Evolutionary conservation across 2,329 filamentous ascomycete species (phyloP).

Genomic region (Verticillium isaacii): DNA sequence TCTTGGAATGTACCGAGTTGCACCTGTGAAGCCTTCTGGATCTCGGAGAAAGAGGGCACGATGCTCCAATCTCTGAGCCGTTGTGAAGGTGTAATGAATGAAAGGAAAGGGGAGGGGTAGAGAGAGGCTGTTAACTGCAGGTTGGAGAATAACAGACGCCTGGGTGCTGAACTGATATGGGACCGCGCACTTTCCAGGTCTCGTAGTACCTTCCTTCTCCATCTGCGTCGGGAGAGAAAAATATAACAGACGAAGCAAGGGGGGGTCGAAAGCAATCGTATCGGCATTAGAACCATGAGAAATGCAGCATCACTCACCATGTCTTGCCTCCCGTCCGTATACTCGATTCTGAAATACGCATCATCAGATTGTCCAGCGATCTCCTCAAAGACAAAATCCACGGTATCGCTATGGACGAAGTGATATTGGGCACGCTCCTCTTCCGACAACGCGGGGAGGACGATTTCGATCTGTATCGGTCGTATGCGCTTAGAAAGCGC

Average conservation of each 20-base stretch:
- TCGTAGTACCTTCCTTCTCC: too few relatives aligned
- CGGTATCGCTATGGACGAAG: constrained; percentile 26
- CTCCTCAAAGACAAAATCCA: constrained; percentile 31
- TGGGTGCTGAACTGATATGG: too few relatives aligned
- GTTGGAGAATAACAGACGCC: too few relatives aligned
- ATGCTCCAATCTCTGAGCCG: too few relatives aligned
- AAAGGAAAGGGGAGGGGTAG: too few relatives aligned
- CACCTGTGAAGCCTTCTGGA: too few relatives aligned
- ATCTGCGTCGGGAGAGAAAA: too few relatives aligned
- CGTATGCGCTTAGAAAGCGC: neutral
- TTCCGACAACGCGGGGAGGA: constrained; percentile 20
- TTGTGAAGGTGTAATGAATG: too few relatives aligned
- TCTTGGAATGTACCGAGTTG: too few relatives aligned
- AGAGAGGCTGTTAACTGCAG: too few relatives aligned
- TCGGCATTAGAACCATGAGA: neutral
- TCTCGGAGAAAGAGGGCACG: too few relatives aligned
- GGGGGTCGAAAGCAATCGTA: neutral
- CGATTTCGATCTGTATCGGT: constrained; percentile 20
- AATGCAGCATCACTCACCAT: constrained; percentile 29
- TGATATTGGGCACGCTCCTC: constrained; percentile 24
- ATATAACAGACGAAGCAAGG: neutral
- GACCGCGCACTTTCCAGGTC: too few relatives aligned
- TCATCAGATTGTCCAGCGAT: constrained; percentile 16
- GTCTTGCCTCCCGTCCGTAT: constrained; percentile 39
- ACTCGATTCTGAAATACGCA: constrained; percentile 33